These are phyloP conservation scores for Metroxylon sagu DNA, from an alignment of 176 grass and related monocot genomes.

Conservation along the genomic window DNA sequence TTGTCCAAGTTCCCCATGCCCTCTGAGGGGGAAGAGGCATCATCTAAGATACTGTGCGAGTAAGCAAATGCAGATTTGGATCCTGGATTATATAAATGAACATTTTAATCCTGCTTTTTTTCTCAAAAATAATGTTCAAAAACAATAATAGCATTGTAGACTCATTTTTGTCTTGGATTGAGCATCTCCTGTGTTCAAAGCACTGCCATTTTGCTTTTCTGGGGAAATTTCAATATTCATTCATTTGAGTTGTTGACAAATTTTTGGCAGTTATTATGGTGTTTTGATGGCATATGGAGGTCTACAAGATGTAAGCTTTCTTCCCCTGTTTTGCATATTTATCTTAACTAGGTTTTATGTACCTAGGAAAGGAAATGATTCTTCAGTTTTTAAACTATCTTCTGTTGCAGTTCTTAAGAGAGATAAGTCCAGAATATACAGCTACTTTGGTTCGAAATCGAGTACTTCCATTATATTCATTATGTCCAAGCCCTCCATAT, in stretches of 20 bases:
- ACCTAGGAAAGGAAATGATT: no score
- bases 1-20: constrained; percentile 82
- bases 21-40: constrained; percentile 45
- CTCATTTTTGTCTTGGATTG: no score
- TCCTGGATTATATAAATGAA: no score
- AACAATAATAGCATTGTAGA: no score
- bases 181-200: no score
- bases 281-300: constrained; percentile 90
- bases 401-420: constrained; percentile 57
- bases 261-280: constrained; percentile 73
- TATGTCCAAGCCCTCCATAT: constrained; percentile 46
- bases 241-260: background rate
- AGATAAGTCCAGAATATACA: constrained; percentile 50
- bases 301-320: constrained; percentile 75
- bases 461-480: constrained; percentile 77
- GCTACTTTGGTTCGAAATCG: constrained; percentile 52
- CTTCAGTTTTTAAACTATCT: background rate
- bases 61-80: constrained; percentile 23
- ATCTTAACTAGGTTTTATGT: no score
- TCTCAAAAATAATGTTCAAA: no score
- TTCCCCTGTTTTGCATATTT: constrained; percentile 1
- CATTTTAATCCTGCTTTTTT: no score
- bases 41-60: constrained; percentile 59
- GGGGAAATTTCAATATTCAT: constrained; percentile 6
- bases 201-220: background rate